Evolutionary conservation across 2,329 filamentous ascomycete genomes (phyloP), one percentile per base, ranked within the genome.

Genomic region (Penicillium sumatraense): DNA sequence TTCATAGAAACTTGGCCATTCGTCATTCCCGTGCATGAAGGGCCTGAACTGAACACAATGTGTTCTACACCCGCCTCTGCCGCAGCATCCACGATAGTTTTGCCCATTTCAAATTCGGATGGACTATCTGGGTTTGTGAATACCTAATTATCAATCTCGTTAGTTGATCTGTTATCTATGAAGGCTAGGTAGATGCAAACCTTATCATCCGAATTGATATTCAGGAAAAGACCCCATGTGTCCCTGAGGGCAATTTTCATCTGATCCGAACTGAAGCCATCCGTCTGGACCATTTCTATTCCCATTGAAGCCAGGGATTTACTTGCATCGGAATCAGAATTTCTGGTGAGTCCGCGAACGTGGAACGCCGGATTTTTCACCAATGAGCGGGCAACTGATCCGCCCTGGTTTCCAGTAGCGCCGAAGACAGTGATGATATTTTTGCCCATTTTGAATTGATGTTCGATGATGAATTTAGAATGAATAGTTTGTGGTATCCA

Each of bases 21-120:
- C 2, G 73, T 77, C 44, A 71, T 62, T 36, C 72, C 62, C 0
- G 63, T 65, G 5, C 70, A 68, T 36, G 73, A 68, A 11, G 69
- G 64, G 45, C 72, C 67, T 3, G 73, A 59, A 49, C 74, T 76
- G 45, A 72, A 76, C 8, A 76, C 68, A 18, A 77, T 66, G 56
- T 75, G 68, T 44, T 68, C 56, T 0, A 75, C 72, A n/a, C 73
- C 69, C 10, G 68, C 71, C 11, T 68, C 61, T 14, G 59, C 63
- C 1, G 72, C 73, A 8, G 66, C 67, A 47, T 75, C 72, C 11
- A 75, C 60, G 36, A 77, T 56, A 3, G 29, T 57, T 40, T 70
- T 75, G 9, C 74, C 75, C 20, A 76, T 44, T n/a, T 72, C 74
- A 5, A 63, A 62, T 52, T 78, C 75, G 2, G 57, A 71, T 2